These are phyloP conservation scores for Gossypium stocksii DNA, from an alignment of 345 rosid genomes.

Conservation along the genomic window DNA sequence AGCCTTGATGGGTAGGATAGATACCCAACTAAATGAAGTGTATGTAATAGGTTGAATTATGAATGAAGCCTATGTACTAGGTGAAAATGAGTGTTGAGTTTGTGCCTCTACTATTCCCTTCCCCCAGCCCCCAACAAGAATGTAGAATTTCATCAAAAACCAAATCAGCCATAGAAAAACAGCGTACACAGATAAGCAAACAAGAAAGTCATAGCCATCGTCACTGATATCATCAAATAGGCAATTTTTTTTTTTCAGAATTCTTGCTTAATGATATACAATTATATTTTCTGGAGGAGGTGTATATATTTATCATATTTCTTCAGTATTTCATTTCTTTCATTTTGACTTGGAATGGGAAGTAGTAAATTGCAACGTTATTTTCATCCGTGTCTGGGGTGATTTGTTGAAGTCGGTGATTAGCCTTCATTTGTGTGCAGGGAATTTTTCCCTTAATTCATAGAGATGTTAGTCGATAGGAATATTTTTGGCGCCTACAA, in stretches of 20 bases:
- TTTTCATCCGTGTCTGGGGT: neutral
- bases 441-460: no score
- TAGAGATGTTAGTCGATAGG: no score
- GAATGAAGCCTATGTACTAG: neutral
- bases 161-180: no score
- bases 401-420: no score
- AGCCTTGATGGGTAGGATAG: constrained; percentile 27
- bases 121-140: no score
- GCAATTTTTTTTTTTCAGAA: neutral
- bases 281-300: neutral
- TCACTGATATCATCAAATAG: neutral
- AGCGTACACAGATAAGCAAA: neutral
- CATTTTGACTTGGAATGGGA: neutral
- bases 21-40: neutral
- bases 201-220: no score
- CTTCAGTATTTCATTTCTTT: neutral
- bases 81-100: neutral
- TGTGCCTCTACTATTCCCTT: neutral
- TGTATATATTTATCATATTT: neutral
- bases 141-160: no score
- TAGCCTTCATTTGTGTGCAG: no score
- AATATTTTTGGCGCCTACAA: no score
- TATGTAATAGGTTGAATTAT: neutral
- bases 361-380: neutral
- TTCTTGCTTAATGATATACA: neutral